Percentiles rank a stretch among this genome's conserved stretches.
Evolutionary conservation across 805 yeast species (phyloP).

Genomic region (Myxozyma sirexii): DNA sequence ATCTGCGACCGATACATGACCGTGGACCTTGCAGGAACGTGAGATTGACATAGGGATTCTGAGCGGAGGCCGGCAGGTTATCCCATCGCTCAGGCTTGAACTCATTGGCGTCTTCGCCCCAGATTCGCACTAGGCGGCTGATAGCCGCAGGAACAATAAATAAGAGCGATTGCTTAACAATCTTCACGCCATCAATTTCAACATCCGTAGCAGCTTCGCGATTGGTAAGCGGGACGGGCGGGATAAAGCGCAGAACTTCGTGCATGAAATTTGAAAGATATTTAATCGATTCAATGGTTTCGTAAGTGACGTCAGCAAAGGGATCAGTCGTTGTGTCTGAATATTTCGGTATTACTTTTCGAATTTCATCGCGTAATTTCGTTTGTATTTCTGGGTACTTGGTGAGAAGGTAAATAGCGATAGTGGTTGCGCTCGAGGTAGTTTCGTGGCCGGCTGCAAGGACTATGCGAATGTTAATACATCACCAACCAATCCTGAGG

Average conservation of each 20-base stretch:
- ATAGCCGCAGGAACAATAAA: constrained; percentile 5
- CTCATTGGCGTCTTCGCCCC: constrained; percentile 21
- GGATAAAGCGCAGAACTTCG: constrained; percentile 20
- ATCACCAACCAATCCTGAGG: too few relatives aligned
- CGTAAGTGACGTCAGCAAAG: constrained; percentile 9
- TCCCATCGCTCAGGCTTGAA: constrained; percentile 31
- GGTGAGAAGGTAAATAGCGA: constrained; percentile 19
- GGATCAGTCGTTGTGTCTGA: background rate
- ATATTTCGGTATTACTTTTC: constrained; percentile 9
- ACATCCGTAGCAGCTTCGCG: constrained; percentile 17
- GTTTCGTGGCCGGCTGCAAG: constrained; percentile 35
- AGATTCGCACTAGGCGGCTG: constrained; percentile 2
- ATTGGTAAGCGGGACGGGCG: constrained; percentile 23
- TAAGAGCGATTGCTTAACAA: constrained; percentile 17
- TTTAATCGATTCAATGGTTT: constrained; percentile 15
- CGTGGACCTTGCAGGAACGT: constrained; percentile 30
- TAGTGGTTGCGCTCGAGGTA: constrained; percentile 19
- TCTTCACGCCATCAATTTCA: constrained; percentile 11
- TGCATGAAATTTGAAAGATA: constrained; percentile 25
- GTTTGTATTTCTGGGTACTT: constrained; percentile 20
- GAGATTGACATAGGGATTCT: constrained; percentile 9
- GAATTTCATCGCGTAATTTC: constrained; percentile 21
- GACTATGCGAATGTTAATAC: background rate
- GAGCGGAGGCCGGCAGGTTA: constrained; percentile 13
- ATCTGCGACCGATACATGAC: constrained; percentile 26